Evolutionary conservation across 805 yeast species (phyloP).

Genomic region (Ogataea allantospora): DNA sequence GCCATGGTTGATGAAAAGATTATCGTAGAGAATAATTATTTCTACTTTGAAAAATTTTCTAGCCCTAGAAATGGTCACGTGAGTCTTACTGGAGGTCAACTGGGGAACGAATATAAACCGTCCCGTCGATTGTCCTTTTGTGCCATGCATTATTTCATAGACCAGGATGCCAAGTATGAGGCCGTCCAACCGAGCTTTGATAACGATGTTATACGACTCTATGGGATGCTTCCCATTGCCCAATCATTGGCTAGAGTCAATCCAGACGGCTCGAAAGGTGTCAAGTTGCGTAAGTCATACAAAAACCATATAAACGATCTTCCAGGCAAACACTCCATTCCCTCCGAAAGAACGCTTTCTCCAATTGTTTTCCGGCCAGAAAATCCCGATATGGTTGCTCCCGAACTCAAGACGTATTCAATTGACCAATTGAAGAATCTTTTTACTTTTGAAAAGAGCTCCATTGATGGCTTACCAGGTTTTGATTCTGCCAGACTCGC

Average conservation of each 20-base stretch:
- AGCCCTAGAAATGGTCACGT: slow-evolving; percentile 13
- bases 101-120: not conserved
- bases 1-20: slow-evolving; percentile 61
- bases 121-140: slow-evolving; percentile 11
- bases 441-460: slow-evolving; percentile 61
- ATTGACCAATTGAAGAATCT: slow-evolving; percentile 46
- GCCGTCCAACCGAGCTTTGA: slow-evolving; percentile 66
- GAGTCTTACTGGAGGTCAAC: not conserved
- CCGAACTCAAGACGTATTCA: slow-evolving; percentile 48
- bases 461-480: slow-evolving; percentile 72
- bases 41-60: slow-evolving; percentile 9
- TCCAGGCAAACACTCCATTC: slow-evolving; percentile 74
- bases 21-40: slow-evolving; percentile 10
- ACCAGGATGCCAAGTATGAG: slow-evolving; percentile 32
- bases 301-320: slow-evolving; percentile 88
- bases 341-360: slow-evolving; percentile 43
- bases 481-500: slow-evolving; percentile 69
- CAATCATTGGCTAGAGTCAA: slow-evolving; percentile 82
- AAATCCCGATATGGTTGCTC: slow-evolving; percentile 37
- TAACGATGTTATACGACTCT: slow-evolving; percentile 66
- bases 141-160: slow-evolving; percentile 30
- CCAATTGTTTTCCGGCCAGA: slow-evolving; percentile 39
- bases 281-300: slow-evolving; percentile 89
- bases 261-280: slow-evolving; percentile 87
- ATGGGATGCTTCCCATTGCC: slow-evolving; percentile 66